Percentiles rank a stretch among this genome's conserved stretches.
These are phyloP conservation scores for Naganishia sp. DNA, from an alignment of 1,284 basidiomycete species.

Conservation along the genomic window DNA sequence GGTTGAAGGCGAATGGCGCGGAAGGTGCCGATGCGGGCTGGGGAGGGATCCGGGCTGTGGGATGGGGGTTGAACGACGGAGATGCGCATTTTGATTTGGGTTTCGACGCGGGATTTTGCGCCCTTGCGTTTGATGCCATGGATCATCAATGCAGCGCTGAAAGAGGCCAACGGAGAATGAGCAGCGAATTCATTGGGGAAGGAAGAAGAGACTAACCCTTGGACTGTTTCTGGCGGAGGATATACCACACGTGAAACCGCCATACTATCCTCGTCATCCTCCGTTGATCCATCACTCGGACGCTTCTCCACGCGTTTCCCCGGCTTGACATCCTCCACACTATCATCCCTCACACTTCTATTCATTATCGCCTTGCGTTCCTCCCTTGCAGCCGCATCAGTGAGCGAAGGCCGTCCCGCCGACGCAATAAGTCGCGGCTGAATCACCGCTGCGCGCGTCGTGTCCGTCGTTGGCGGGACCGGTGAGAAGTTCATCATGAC, in stretches of 20 bases:
- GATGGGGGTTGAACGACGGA: constrained; percentile 26
- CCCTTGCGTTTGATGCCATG: constrained; percentile 34
- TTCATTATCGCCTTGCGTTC: constrained; percentile 12
- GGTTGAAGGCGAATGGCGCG: constrained; percentile 23
- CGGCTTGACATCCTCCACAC: not conserved
- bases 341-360: not conserved
- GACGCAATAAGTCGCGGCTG: not conserved
- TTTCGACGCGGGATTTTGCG: constrained; percentile 33
- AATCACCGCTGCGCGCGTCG: not conserved
- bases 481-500: constrained; percentile 12
- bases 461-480: not conserved
- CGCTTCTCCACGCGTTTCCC: not conserved
- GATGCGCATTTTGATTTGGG: constrained; percentile 35
- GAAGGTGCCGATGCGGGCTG: constrained; percentile 27
- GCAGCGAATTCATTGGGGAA: not conserved
- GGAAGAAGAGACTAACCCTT: constrained; percentile 1
- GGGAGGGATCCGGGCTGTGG: constrained; percentile 1
- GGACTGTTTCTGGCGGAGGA: not conserved
- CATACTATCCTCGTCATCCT: constrained; percentile 13
- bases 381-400: constrained; percentile 8
- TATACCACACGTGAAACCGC: not conserved
- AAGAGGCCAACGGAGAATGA: not conserved
- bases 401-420: constrained; percentile 7
- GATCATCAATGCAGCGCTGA: constrained; percentile 24
- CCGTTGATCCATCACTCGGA: constrained; percentile 3